phyloP scores from a whole-genome alignment of 2,329 filamentous ascomycete species.

The Scorias spongiosa region DNA sequence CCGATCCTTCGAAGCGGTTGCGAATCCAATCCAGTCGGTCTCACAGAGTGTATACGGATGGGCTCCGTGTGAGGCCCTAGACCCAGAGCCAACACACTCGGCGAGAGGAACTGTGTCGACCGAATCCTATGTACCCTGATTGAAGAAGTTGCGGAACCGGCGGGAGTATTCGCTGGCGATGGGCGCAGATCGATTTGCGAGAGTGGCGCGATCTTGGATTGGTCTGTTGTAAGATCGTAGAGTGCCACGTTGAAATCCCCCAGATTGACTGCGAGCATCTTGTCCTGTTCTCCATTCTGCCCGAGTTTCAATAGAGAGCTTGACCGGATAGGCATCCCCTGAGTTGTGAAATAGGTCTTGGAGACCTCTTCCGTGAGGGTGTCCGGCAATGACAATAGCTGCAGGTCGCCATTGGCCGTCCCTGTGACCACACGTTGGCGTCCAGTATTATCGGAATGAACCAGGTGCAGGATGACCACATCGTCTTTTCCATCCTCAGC shows the following conservation, averaged over 20 bases:
- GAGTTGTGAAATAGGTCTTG: constrained; percentile 29
- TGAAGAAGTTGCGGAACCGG: constrained; percentile 3
- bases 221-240: constrained; percentile 12
- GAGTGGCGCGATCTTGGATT: constrained; percentile 21
- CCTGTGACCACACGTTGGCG: constrained; percentile 38
- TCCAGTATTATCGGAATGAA: constrained; percentile 24
- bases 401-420: constrained; percentile 39
- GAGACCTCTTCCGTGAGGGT: constrained; percentile 9
- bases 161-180: constrained; percentile 10
- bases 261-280: constrained; percentile 37
- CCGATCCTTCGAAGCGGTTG: constrained; percentile 26
- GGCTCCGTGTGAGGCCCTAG: constrained; percentile 28
- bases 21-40: constrained; percentile 26
- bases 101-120: constrained; percentile 39
- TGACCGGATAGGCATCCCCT: constrained; percentile 29
- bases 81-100: constrained; percentile 36
- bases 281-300: constrained; percentile 9
- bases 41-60: constrained; percentile 36
- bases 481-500: constrained; percentile 41
- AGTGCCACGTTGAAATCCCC: constrained; percentile 27
- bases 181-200: constrained; percentile 14
- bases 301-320: constrained; percentile 16
- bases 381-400: constrained; percentile 18
- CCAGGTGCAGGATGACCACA: constrained; percentile 40
- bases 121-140: constrained; percentile 21